Conservation (phyloP, 2,329 filamentous ascomycete genomes). For the Plectosphaerella cucumerina region DNA sequence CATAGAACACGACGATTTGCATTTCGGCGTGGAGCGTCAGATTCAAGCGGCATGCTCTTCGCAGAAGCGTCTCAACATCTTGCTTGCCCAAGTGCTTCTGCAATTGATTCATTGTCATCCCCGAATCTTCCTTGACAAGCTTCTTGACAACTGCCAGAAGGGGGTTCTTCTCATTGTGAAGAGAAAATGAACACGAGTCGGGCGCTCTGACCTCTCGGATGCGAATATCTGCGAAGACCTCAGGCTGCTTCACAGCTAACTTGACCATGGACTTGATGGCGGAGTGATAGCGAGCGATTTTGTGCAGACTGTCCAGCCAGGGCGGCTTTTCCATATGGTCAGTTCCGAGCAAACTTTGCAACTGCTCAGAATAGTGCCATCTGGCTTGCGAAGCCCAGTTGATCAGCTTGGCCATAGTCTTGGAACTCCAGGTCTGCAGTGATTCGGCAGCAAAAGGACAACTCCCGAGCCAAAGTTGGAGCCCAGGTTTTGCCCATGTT, state of each 20-base stretch:
- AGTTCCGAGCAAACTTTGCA: constrained; percentile 11
- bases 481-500: no score
- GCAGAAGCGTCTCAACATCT: constrained; percentile 15
- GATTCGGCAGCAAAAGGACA: neutral
- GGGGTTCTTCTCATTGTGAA: neutral
- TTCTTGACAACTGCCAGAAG: neutral
- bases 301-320: constrained; percentile 13
- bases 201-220: constrained; percentile 3
- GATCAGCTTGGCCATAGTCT: constrained; percentile 7
- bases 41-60: constrained; percentile 12
- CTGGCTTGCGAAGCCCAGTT: constrained; percentile 20
- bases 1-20: constrained; percentile 25
- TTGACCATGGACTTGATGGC: constrained; percentile 23
- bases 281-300: constrained; percentile 21
- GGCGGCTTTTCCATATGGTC: constrained; percentile 3
- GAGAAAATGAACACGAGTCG: neutral
- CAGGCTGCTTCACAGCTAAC: constrained; percentile 17
- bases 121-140: neutral
- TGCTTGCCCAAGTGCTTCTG: neutral
- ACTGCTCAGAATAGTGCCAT: constrained; percentile 16
- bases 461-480: neutral
- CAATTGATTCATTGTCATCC: neutral
- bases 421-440: neutral
- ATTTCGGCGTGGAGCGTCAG: constrained; percentile 26
- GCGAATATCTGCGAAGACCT: constrained; percentile 16